phyloP scores from a whole-genome alignment of 2,329 filamentous ascomycete genomes.

The Ustulina deusta region DNA sequence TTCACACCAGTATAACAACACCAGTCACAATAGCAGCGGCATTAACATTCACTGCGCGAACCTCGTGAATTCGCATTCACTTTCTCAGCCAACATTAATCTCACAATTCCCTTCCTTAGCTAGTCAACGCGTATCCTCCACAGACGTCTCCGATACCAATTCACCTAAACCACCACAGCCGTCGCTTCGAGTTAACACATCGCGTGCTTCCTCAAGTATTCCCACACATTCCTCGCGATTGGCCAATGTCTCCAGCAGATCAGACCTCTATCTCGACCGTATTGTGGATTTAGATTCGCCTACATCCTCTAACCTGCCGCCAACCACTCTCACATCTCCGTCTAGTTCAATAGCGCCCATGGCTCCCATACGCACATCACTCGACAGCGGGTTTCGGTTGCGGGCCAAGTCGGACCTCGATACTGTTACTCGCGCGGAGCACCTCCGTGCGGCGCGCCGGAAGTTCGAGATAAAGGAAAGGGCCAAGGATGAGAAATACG shows the following conservation, averaged over 20 bases:
- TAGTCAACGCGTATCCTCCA: conserved; percentile 55
- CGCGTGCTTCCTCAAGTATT: conserved; percentile 50
- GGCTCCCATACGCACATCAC: conserved; percentile 68
- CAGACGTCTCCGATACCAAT: conserved; percentile 53
- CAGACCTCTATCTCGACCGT: conserved; percentile 60
- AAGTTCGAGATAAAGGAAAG: conserved; percentile 73
- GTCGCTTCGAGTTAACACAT: conserved; percentile 55
- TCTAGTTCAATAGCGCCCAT: conserved; percentile 56
- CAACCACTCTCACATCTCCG: conserved; percentile 46
- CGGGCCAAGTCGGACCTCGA: conserved; percentile 72
- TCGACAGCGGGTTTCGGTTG: conserved; percentile 69
- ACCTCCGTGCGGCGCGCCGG: conserved; percentile 70
- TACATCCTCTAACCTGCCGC: conserved; percentile 47
- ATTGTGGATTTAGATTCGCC: conserved; percentile 56
- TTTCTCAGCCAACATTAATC: conserved; percentile 49
- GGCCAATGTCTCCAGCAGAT: conserved; percentile 60
- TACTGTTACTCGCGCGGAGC: conserved; percentile 65
- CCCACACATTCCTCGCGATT: conserved; percentile 54
- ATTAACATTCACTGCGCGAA: conserved; percentile 47
- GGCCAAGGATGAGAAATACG: conserved; percentile 72
- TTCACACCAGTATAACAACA: conserved; percentile 28
- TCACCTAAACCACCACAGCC: conserved; percentile 39
- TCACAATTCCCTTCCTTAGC: conserved; percentile 55
- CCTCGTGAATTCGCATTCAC: conserved; percentile 43
- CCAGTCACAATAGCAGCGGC: conserved; percentile 29